Evolutionary conservation across 2,329 filamentous ascomycete species (phyloP), one percentile per base, ranked within the genome.

Genomic region (Colletotrichum higginsianum): DNA sequence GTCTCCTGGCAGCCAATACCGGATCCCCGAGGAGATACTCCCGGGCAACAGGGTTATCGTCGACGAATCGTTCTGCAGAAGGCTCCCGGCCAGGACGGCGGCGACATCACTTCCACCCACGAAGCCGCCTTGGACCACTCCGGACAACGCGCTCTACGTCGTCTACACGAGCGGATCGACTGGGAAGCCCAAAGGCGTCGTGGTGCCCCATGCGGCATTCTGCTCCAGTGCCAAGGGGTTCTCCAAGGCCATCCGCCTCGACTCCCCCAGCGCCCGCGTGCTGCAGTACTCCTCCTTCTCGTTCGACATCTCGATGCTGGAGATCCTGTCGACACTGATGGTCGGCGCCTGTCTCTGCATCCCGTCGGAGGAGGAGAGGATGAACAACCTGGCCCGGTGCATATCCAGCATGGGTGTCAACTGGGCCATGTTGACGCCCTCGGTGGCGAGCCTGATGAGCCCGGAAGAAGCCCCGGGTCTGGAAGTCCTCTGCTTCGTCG

Each of bases 281-380:
- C 74, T 85, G 1, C 82, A 85, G 61, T 82, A 85, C 67, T 83
- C 78, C 21, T 78, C 84, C 0, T 79, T 78, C 40, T 79, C 77
- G 6, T 86, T 86, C 73, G 84, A 86, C 66, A 75, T 85, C 66
- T 83, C 83, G 0, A 57, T 85, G 4, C 50, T 68, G 8, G 81
- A 82, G 55, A 80, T 83, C 67, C 80, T 82, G 58, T 79, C 79
- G 1, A 80, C 81, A 2, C 77, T 83, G 26, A 76, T 79, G 56
- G 69, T 74, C 38, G 82, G 82, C 26, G 82, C 79, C 11, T 82
- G 80, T 57, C 76, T 83, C 3, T 83, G 81, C 57, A 76, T 83
- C 12, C 80, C 81, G 1, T 81, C 80, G 0, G 81, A 83, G 23
- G 77, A 80, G 15, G 75, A 81, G 38, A 77, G 80, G 3, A 75